These are phyloP conservation scores for Fusarium metavorans DNA, from an alignment of 2,329 filamentous ascomycete genomes.

Conservation along the genomic window DNA sequence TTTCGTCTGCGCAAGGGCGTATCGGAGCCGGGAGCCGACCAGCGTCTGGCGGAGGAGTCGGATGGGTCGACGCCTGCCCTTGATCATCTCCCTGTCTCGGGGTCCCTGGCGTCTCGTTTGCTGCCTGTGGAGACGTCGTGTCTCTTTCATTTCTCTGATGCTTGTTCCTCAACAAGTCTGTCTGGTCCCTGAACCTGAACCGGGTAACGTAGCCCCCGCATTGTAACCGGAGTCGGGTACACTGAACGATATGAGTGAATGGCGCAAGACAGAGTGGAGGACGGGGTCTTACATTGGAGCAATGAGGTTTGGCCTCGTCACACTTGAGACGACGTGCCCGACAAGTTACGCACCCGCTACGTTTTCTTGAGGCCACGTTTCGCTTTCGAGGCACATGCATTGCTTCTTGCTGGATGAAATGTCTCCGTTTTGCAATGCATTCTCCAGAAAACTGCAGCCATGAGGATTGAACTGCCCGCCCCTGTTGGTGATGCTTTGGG, in stretches of 20 bases:
- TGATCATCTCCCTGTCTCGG: background rate
- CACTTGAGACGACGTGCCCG: conserved; percentile 26
- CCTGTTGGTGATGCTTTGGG: background rate
- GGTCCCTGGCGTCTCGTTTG: conserved; percentile 2
- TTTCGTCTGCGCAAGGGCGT: background rate
- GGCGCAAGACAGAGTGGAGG: background rate
- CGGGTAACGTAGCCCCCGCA: conserved; percentile 29
- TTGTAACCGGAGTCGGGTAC: conserved; percentile 9
- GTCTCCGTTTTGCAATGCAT: background rate
- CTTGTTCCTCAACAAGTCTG: conserved; percentile 9
- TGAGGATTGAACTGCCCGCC: background rate
- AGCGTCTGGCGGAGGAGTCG: background rate
- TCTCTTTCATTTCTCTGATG: background rate
- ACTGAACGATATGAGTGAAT: background rate
- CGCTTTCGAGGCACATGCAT: background rate
- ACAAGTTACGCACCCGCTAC: conserved; percentile 10
- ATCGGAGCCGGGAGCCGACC: background rate
- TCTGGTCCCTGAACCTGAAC: conserved; percentile 32
- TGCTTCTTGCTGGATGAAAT: background rate
- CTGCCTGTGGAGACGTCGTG: background rate
- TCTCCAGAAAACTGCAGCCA: background rate
- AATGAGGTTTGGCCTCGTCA: conserved; percentile 25
- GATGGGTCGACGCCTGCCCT: background rate
- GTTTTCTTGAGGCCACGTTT: background rate
- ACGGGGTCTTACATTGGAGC: conserved; percentile 13